Conservation (phyloP, 225 moss, liverwort and hornwort species). For the Sphagnum tenellum region DNA sequence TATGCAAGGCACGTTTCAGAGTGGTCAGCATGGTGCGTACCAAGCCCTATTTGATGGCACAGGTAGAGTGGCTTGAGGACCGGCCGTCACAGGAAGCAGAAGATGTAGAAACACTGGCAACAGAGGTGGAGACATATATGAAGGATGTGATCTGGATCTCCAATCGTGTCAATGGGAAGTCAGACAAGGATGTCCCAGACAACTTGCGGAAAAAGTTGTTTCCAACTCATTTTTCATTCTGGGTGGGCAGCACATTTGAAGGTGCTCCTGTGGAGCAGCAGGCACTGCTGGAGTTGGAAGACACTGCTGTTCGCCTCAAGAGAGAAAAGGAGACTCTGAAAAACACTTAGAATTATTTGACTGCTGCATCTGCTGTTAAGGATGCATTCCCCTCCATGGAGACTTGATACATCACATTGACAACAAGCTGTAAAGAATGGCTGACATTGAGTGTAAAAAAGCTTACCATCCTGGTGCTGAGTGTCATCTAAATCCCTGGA, state of each 20-base stretch:
- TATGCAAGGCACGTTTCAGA: constrained; percentile 96
- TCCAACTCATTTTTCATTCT: constrained; percentile 94
- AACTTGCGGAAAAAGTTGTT: constrained; percentile 84
- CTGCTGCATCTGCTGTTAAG: constrained; percentile 97
- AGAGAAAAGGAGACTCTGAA: constrained; percentile 90
- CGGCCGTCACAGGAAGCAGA: constrained; percentile 82
- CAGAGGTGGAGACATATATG: constrained; percentile 92
- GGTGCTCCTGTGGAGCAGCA: constrained; percentile 95
- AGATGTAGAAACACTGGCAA: constrained; percentile 79
- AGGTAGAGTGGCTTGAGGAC: constrained; percentile 94
- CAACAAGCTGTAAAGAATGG: no score
- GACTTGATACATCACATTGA: no score
- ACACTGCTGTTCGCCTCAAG: constrained; percentile 83
- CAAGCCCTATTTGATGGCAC: constrained; percentile 84
- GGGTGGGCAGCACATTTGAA: constrained; percentile 98
- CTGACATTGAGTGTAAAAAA: no score
- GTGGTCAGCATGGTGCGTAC: constrained; percentile 82
- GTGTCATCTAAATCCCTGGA: no score
- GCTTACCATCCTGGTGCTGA: no score
- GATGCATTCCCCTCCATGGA: constrained; percentile 89
- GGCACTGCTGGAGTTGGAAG: constrained; percentile 83
- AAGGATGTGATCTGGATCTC: constrained; percentile 96
- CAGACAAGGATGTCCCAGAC: constrained; percentile 74
- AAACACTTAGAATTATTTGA: constrained; percentile 88
- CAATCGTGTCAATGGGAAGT: constrained; percentile 87